Conservation (phyloP, 2,329 filamentous ascomycete genomes). For the Coniochaeta prunicola region DNA sequence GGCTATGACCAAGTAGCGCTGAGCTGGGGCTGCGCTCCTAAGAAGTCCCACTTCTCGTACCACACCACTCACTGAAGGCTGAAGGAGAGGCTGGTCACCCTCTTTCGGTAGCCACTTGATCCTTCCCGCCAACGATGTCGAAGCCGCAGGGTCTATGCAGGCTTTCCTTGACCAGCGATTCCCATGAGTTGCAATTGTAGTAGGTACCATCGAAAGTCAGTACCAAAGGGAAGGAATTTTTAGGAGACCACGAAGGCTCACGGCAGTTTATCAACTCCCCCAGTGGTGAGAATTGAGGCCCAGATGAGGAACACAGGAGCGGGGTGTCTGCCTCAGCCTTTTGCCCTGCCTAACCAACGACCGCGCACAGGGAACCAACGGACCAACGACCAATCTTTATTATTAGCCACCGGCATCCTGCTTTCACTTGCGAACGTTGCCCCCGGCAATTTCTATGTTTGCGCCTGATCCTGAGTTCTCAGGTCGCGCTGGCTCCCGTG, state of each 20-base stretch:
- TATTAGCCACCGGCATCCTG: too few relatives aligned
- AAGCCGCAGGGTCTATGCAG: neutral
- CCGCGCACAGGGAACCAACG: neutral
- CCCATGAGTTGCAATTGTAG: neutral
- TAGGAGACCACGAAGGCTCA: neutral
- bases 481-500: too few relatives aligned
- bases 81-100: neutral
- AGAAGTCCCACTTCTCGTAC: too few relatives aligned
- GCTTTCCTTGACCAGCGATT: neutral
- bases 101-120: neutral
- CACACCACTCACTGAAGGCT: too few relatives aligned
- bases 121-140: neutral
- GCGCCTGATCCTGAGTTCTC: too few relatives aligned
- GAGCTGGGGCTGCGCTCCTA: too few relatives aligned
- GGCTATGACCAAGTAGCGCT: too few relatives aligned
- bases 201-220: neutral
- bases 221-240: neutral
- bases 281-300: neutral
- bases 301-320: neutral
- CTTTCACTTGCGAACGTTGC: too few relatives aligned
- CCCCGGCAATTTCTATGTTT: too few relatives aligned
- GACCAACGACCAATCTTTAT: too few relatives aligned
- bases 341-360: neutral
- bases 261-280: neutral
- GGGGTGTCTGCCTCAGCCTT: neutral